These are phyloP conservation scores for Larix sibirica DNA, from an alignment of 83 land plant genomes.

Conservation along the genomic window DNA sequence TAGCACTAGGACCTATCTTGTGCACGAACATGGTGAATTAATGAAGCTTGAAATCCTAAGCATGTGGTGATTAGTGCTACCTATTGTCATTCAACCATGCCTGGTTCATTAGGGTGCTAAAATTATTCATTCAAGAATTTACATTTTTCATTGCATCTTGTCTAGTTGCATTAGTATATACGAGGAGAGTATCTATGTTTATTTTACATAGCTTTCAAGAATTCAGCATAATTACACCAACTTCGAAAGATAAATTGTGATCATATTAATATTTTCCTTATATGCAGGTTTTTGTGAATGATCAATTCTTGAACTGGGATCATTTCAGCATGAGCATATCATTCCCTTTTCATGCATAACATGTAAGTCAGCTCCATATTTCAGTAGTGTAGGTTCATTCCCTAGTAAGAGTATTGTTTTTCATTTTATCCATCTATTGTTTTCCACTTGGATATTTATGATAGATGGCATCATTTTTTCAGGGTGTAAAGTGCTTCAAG, in stretches of 20 bases:
- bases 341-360: conserved; percentile 34
- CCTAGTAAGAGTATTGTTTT: neutral
- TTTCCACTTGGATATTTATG: neutral
- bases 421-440: neutral
- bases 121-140: neutral
- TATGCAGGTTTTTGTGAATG: conserved; percentile 30
- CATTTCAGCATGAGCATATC: conserved; percentile 28
- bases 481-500: too few relatives aligned
- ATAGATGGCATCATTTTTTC: too few relatives aligned
- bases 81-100: neutral
- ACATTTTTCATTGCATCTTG: neutral
- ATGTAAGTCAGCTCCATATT: conserved; percentile 13
- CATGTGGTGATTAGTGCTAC: neutral
- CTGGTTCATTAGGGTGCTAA: neutral
- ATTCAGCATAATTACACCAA: neutral
- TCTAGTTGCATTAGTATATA: neutral
- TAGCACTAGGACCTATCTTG: neutral
- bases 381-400: neutral
- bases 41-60: neutral
- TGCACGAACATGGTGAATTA: neutral
- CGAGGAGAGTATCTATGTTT: neutral
- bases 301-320: conserved; percentile 32
- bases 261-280: neutral
- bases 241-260: neutral
- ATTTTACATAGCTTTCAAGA: neutral